Percentiles rank a stretch among this genome's conserved stretches.
phyloP scores from a whole-genome alignment of 2,329 filamentous ascomycete species.

The Microcyclosporella mali region DNA sequence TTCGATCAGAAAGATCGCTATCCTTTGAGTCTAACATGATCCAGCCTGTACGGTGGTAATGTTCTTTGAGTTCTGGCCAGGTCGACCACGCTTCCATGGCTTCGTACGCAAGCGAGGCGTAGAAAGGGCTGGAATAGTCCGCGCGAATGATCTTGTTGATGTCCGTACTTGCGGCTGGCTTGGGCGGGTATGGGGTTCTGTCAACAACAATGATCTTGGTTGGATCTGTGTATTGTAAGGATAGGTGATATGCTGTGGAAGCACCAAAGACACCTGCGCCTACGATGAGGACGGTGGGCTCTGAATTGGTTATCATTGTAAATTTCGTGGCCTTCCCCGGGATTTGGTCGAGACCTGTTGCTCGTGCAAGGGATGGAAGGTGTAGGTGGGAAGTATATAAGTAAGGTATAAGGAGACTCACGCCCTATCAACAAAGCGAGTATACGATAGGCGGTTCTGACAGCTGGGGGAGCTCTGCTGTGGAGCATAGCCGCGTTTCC shows the following conservation, averaged over 20 bases:
- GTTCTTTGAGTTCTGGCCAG: slow-evolving; percentile 29
- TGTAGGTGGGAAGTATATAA: neutral
- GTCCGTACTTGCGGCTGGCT: slow-evolving; percentile 60
- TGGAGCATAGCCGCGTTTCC: too few relatives aligned
- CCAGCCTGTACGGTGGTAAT: slow-evolving; percentile 57
- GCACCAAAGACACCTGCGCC: slow-evolving; percentile 42
- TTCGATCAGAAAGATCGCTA: slow-evolving; percentile 45
- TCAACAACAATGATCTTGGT: slow-evolving; percentile 38
- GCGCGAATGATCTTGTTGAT: slow-evolving; percentile 67
- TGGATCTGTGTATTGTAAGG: slow-evolving; percentile 34
- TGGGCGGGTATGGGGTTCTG: slow-evolving; percentile 41
- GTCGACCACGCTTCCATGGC: slow-evolving; percentile 35
- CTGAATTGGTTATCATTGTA: neutral
- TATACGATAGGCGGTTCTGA: too few relatives aligned
- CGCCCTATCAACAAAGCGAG: too few relatives aligned
- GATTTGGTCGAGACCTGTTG: too few relatives aligned
- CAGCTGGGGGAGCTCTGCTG: too few relatives aligned
- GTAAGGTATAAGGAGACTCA: too few relatives aligned
- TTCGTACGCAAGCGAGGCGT: slow-evolving; percentile 32
- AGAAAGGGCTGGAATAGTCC: slow-evolving; percentile 47
- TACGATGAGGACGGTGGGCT: slow-evolving; percentile 33
- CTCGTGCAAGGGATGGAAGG: too few relatives aligned
- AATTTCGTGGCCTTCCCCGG: too few relatives aligned
- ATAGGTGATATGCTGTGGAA: slow-evolving; percentile 53
- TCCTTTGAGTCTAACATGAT: slow-evolving; percentile 49